Conservation (phyloP, 2,329 filamentous ascomycete genomes). For the Pseudocercospora fijiensis region DNA sequence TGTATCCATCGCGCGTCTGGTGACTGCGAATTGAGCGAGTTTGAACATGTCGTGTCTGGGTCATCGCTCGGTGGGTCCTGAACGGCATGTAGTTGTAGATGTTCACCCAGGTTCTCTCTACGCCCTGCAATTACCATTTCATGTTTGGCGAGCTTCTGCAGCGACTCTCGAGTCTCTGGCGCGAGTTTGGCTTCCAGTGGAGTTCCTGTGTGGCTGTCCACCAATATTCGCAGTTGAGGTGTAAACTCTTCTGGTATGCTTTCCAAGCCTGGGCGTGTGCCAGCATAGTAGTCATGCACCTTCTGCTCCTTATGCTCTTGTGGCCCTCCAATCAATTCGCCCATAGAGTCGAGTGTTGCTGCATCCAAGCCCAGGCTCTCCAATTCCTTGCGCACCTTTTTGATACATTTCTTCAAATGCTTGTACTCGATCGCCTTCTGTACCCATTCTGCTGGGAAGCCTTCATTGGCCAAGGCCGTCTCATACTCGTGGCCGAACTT, state of each 20-base stretch:
- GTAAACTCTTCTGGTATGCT: slow-evolving; percentile 49
- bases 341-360: slow-evolving; percentile 65
- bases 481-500: slow-evolving; percentile 83
- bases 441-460: slow-evolving; percentile 70
- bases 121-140: slow-evolving; percentile 45
- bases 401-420: slow-evolving; percentile 85
- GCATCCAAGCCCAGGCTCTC: slow-evolving; percentile 68
- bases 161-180: slow-evolving; percentile 61
- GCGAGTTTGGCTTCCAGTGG: slow-evolving; percentile 68
- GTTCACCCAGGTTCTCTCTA: slow-evolving; percentile 24
- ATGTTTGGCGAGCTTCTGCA: slow-evolving; percentile 59
- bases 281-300: slow-evolving; percentile 28
- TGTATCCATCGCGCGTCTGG: slow-evolving; percentile 54
- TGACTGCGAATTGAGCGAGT: background rate
- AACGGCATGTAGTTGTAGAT: slow-evolving; percentile 16
- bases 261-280: slow-evolving; percentile 25
- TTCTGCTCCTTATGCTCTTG: slow-evolving; percentile 4
- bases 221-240: slow-evolving; percentile 68
- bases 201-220: slow-evolving; percentile 65
- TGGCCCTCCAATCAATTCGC: slow-evolving; percentile 44
- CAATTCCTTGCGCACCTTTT: slow-evolving; percentile 72
- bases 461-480: slow-evolving; percentile 66
- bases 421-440: slow-evolving; percentile 78
- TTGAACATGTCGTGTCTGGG: background rate
- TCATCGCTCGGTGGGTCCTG: slow-evolving; percentile 4